These are phyloP conservation scores for Aureobasidium sp. DNA, from an alignment of 2,329 filamentous ascomycete genomes.

Conservation along the genomic window DNA sequence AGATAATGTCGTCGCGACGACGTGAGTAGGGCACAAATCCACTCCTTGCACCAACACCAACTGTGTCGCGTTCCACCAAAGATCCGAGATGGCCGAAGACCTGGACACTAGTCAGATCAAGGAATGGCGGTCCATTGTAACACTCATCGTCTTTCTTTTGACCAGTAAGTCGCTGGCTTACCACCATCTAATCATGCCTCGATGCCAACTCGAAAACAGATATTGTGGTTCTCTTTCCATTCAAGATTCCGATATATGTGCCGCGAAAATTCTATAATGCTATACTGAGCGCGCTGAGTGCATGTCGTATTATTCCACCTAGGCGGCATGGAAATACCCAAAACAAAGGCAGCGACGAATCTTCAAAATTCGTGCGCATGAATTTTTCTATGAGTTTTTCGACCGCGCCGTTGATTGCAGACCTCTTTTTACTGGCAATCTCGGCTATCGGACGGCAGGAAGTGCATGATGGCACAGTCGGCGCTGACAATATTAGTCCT, in stretches of 20 bases:
- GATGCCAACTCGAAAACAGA: constrained; percentile 39
- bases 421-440: constrained; percentile 65
- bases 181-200: not conserved
- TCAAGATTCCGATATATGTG: constrained; percentile 55
- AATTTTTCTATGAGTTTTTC: constrained; percentile 62
- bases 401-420: constrained; percentile 62
- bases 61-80: not conserved
- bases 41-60: not conserved
- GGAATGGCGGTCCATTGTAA: constrained; percentile 63
- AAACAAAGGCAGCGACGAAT: constrained; percentile 19
- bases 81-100: constrained; percentile 26
- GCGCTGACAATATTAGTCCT: constrained; percentile 58
- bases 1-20: not conserved
- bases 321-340: constrained; percentile 24
- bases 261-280: constrained; percentile 46
- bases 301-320: constrained; percentile 48
- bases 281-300: constrained; percentile 38
- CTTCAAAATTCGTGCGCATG: constrained; percentile 43
- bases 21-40: not conserved
- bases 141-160: constrained; percentile 59
- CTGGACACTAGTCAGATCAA: constrained; percentile 51
- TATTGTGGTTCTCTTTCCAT: constrained; percentile 61
- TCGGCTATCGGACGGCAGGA: constrained; percentile 59
- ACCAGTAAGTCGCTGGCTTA: constrained; percentile 52
- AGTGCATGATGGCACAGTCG: constrained; percentile 61